These are phyloP conservation scores for Cryphonectria carpinicola DNA, from an alignment of 2,329 filamentous ascomycete species.

Conservation along the genomic window DNA sequence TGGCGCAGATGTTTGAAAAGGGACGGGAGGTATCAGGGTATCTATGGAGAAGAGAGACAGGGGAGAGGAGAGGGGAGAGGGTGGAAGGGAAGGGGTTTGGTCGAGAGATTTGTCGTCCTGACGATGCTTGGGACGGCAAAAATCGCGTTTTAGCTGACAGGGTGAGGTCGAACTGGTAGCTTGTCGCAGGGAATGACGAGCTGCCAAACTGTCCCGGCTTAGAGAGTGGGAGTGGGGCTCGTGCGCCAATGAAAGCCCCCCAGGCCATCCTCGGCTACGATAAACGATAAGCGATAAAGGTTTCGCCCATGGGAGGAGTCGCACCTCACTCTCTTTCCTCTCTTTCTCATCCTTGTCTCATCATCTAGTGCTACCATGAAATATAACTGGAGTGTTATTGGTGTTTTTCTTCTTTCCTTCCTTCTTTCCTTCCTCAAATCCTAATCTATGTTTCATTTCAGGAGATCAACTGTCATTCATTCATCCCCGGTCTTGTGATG, in stretches of 20 bases:
- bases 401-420: no score
- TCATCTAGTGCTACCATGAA: no score
- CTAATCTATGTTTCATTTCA: no score
- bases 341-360: no score
- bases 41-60: background rate
- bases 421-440: no score
- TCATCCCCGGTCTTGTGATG: no score
- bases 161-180: slow-evolving; percentile 16
- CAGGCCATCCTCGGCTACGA: slow-evolving; percentile 2
- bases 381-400: no score
- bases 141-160: slow-evolving; percentile 16
- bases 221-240: background rate
- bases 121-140: slow-evolving; percentile 22
- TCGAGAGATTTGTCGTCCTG: slow-evolving; percentile 19
- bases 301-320: background rate
- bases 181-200: slow-evolving; percentile 26
- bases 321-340: background rate
- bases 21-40: background rate
- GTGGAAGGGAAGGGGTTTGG: slow-evolving; percentile 1
- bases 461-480: no score
- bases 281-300: slow-evolving; percentile 9
- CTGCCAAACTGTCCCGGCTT: slow-evolving; percentile 23
- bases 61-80: background rate
- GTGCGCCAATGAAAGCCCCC: background rate
- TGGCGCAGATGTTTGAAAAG: slow-evolving; percentile 43